Conservation (phyloP, 2,329 filamentous ascomycete species). For the Huntiella bhutanensis region DNA sequence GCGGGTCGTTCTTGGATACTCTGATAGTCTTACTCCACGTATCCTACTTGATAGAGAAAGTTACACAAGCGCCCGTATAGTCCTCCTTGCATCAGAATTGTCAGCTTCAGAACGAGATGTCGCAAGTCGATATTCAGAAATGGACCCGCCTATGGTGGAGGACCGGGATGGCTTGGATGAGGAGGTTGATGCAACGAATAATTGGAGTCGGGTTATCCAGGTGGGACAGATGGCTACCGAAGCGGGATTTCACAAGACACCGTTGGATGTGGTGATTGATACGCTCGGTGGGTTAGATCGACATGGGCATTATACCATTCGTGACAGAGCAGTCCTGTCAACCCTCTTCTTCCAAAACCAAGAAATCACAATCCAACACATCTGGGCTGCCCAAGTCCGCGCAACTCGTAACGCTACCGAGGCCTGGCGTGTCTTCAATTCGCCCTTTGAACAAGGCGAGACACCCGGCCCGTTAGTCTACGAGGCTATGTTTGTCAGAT, state of each 20-base stretch:
- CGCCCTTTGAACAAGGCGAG: constrained; percentile 18
- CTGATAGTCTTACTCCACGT: constrained; percentile 27
- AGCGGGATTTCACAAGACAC: constrained; percentile 31
- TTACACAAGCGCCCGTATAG: constrained; percentile 34
- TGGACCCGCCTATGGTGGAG: constrained; percentile 42
- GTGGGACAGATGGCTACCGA: constrained; percentile 36
- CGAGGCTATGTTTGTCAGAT: constrained; percentile 40
- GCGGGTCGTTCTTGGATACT: constrained; percentile 32
- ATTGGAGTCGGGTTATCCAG: constrained; percentile 32
- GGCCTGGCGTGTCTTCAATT: constrained; percentile 35
- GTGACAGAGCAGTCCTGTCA: constrained; percentile 21
- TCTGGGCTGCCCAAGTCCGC: constrained; percentile 37
- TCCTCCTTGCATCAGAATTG: constrained; percentile 35
- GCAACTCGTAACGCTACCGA: constrained; percentile 42
- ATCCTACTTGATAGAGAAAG: constrained; percentile 31
- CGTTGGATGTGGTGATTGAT: constrained; percentile 28
- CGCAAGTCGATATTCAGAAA: constrained; percentile 27
- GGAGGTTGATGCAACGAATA: constrained; percentile 28
- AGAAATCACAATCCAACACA: constrained; percentile 1
- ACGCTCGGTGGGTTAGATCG: constrained; percentile 32
- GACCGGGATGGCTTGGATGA: constrained; percentile 42
- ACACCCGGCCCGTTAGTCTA: constrained; percentile 29
- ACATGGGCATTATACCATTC: constrained; percentile 37
- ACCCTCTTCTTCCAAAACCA: constrained; percentile 2
- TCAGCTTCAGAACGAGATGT: constrained; percentile 29